phyloP scores from a whole-genome alignment of 345 rosid species.

The Brassica incana region DNA sequence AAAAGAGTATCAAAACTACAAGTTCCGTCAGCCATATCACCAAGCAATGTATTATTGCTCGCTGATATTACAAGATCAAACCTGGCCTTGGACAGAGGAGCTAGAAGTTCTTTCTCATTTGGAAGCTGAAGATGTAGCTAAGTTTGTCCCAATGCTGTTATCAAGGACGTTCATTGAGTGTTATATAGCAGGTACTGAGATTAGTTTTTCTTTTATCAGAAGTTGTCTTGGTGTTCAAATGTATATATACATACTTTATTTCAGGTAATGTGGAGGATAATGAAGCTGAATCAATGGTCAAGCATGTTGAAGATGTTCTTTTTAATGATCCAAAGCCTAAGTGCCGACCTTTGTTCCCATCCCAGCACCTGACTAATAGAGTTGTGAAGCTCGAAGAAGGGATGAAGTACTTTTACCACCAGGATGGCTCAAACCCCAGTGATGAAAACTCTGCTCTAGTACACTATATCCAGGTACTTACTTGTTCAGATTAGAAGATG shows the following conservation, averaged over 20 bases:
- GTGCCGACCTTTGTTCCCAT: slow-evolving; percentile 71
- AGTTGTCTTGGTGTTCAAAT: slow-evolving; percentile 15
- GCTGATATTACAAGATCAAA: slow-evolving; percentile 60
- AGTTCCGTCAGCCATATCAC: slow-evolving; percentile 81
- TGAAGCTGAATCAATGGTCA: slow-evolving; percentile 73
- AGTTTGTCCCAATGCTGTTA: slow-evolving; percentile 68
- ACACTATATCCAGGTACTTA: slow-evolving; percentile 83
- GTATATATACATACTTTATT: neutral
- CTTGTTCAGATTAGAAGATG: slow-evolving; percentile 3
- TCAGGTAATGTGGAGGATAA: slow-evolving; percentile 70
- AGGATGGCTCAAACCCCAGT: slow-evolving; percentile 71
- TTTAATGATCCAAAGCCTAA: slow-evolving; percentile 59
- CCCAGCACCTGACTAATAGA: slow-evolving; percentile 80
- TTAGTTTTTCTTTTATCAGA: neutral
- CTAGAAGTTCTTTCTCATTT: slow-evolving; percentile 66
- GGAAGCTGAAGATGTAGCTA: slow-evolving; percentile 66
- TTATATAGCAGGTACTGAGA: slow-evolving; percentile 64
- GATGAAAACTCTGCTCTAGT: slow-evolving; percentile 83
- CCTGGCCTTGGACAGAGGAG: slow-evolving; percentile 78
- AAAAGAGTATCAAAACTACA: slow-evolving; percentile 71
- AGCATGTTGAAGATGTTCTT: slow-evolving; percentile 61
- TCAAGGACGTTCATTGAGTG: slow-evolving; percentile 80
- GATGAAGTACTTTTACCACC: slow-evolving; percentile 53
- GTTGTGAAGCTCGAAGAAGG: slow-evolving; percentile 71
- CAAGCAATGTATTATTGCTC: slow-evolving; percentile 82